These are phyloP conservation scores for Pinus albicaulis DNA, from an alignment of 75 land plant genomes.

Conservation along the genomic window DNA sequence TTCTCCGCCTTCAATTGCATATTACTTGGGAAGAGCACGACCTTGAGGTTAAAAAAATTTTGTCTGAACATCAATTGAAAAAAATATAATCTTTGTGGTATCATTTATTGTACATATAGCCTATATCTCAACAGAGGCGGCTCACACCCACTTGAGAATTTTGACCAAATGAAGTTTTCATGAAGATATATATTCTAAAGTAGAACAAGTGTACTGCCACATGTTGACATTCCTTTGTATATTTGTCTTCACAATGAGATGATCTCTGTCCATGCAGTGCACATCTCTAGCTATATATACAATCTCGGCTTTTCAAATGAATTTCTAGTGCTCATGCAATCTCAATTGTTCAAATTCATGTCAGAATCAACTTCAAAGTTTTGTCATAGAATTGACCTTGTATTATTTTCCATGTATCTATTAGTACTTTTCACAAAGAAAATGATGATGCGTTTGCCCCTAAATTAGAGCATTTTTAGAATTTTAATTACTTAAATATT, in stretches of 20 bases:
- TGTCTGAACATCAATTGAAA: neutral
- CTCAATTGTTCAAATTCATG: too few relatives aligned
- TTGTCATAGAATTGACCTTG: too few relatives aligned
- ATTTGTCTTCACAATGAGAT: slow-evolving; percentile 33
- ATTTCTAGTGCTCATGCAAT: too few relatives aligned
- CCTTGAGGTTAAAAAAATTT: neutral
- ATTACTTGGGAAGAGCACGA: neutral
- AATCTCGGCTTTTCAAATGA: too few relatives aligned
- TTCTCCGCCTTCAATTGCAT: neutral
- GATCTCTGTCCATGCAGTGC: slow-evolving; percentile 43
- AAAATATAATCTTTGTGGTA: neutral
- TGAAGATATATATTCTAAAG: slow-evolving; percentile 27
- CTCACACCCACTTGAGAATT: slow-evolving; percentile 18
- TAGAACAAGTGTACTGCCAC: slow-evolving; percentile 24
- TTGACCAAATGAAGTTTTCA: slow-evolving; percentile 20
- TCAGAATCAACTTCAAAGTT: too few relatives aligned
- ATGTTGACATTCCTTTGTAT: slow-evolving; percentile 39
- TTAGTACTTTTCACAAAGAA: too few relatives aligned
- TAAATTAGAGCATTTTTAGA: too few relatives aligned
- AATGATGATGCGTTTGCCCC: too few relatives aligned
- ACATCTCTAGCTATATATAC: neutral
- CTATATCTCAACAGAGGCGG: slow-evolving; percentile 10
- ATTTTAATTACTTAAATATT: too few relatives aligned
- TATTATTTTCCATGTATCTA: too few relatives aligned
- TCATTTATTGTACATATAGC: neutral